These are phyloP conservation scores for Trametes cinnabarina DNA, from an alignment of 768 basidiomycete species.

Conservation along the genomic window DNA sequence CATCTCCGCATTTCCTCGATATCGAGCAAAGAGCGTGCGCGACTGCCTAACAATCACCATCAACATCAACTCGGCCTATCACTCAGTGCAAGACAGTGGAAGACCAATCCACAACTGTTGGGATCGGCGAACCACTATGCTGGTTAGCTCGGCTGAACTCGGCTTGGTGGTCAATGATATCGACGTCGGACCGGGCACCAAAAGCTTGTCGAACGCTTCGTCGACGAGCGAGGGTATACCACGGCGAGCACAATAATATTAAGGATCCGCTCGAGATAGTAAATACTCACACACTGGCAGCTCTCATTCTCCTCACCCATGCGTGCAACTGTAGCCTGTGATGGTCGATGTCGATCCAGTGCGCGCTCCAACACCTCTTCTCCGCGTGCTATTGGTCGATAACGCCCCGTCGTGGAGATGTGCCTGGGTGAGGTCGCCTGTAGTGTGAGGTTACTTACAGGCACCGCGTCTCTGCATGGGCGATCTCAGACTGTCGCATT, in stretches of 20 bases:
- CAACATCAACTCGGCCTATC: too few relatives aligned
- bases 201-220: slow-evolving; percentile 3
- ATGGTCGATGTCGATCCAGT: slow-evolving; percentile 9
- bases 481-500: background rate
- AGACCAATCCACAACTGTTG: too few relatives aligned
- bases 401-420: slow-evolving; percentile 12
- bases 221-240: slow-evolving; percentile 3
- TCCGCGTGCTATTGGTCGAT: slow-evolving; percentile 12
- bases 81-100: too few relatives aligned
- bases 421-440: background rate
- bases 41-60: too few relatives aligned
- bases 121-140: background rate
- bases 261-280: background rate
- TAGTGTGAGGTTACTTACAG: background rate
- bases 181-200: slow-evolving; percentile 17
- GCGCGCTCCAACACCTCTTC: background rate
- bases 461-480: background rate
- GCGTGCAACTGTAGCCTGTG: slow-evolving; percentile 2
- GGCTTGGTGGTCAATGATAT: background rate
- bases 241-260: slow-evolving; percentile 13
- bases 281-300: slow-evolving; percentile 10
- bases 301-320: slow-evolving; percentile 8
- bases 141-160: slow-evolving; percentile 1
- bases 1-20: too few relatives aligned
- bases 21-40: too few relatives aligned